Percentiles rank a stretch among this genome's conserved stretches.
Conservation (phyloP, 768 basidiomycete genomes). For the Cystobasidium onofrii region DNA sequence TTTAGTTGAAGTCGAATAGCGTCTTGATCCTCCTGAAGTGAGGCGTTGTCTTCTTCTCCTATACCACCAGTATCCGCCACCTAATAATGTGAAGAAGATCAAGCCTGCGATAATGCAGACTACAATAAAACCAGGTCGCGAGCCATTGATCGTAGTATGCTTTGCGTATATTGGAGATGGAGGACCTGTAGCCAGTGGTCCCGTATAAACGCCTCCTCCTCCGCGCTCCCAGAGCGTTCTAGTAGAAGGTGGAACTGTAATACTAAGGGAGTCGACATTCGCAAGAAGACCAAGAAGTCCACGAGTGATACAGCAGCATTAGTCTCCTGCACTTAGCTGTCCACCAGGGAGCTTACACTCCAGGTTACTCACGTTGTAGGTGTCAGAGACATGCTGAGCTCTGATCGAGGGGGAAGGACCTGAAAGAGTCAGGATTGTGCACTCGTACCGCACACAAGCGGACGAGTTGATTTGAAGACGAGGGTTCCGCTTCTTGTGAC, state of each 20-base stretch:
- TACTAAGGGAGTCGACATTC: not conserved
- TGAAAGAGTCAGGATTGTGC: too few species aligned
- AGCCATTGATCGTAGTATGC: slow-evolving; percentile 24
- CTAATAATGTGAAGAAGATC: slow-evolving; percentile 11
- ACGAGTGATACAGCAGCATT: too few species aligned
- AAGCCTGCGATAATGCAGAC: slow-evolving; percentile 23
- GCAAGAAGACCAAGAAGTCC: too few species aligned
- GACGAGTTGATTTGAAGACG: too few species aligned
- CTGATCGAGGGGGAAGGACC: too few species aligned
- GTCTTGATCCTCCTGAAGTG: not conserved
- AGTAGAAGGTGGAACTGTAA: not conserved
- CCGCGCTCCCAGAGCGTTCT: not conserved
- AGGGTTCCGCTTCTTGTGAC: too few species aligned
- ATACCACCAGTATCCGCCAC: slow-evolving; percentile 15
- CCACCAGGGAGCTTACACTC: not conserved
- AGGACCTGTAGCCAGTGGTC: not conserved
- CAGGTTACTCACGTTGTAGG: too few species aligned
- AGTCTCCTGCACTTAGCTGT: too few species aligned
- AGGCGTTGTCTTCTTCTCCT: not conserved
- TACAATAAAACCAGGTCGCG: slow-evolving; percentile 18
- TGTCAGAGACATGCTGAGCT: too few species aligned
- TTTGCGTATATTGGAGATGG: slow-evolving; percentile 7
- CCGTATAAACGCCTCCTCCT: not conserved
- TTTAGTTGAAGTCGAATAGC: not conserved
- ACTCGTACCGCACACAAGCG: too few species aligned